Evolutionary conservation across 2,329 filamentous ascomycete genomes (phyloP).

Genomic region (Fusarium zealandicum): DNA sequence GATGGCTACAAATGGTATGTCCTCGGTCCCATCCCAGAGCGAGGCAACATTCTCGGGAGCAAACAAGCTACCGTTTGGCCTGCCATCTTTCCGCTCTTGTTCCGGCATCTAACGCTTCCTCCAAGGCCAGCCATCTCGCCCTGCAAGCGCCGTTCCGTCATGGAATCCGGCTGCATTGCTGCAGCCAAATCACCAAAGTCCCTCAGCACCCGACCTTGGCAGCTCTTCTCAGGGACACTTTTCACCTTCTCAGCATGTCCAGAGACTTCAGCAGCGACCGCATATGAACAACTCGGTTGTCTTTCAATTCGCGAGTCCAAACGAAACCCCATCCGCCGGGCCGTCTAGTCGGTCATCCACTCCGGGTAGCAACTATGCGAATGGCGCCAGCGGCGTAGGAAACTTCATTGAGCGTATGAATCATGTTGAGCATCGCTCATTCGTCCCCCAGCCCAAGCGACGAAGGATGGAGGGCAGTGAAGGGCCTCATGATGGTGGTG

Average conservation of each 20-base stretch:
- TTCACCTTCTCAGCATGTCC: constrained; percentile 29
- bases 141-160: constrained; percentile 40
- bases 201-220: constrained; percentile 40
- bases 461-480: constrained; percentile 62
- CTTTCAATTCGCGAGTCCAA: constrained; percentile 53
- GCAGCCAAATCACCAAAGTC: constrained; percentile 47
- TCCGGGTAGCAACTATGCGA: constrained; percentile 38
- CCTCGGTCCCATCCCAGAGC: background rate
- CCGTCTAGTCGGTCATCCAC: constrained; percentile 47
- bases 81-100: background rate
- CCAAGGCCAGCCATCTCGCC: constrained; percentile 42
- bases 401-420: constrained; percentile 78
- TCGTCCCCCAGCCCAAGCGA: constrained; percentile 69
- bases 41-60: background rate
- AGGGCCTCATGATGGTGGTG: constrained; percentile 50
- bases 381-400: constrained; percentile 54
- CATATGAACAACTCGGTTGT: constrained; percentile 46
- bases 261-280: constrained; percentile 34
- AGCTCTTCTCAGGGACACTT: constrained; percentile 39
- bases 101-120: constrained; percentile 21
- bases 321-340: constrained; percentile 45
- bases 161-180: constrained; percentile 54
- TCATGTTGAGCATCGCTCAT: constrained; percentile 71
- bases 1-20: constrained; percentile 46
- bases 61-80: background rate